These are phyloP conservation scores for Candida tunisiensis DNA, from an alignment of 1,139 yeast genomes.

Conservation along the genomic window DNA sequence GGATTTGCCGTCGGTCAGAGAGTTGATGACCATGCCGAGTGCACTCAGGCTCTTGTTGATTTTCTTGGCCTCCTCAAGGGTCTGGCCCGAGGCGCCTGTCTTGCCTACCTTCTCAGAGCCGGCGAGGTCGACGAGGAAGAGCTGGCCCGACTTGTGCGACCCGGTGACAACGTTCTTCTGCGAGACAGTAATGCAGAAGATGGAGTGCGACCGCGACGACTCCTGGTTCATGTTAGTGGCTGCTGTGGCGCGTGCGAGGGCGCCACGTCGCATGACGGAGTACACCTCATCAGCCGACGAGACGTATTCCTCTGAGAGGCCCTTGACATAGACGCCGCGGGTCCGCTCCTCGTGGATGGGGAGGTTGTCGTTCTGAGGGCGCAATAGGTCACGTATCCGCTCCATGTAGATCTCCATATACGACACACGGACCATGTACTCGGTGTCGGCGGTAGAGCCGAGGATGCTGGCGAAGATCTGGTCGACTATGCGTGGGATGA, in stretches of 20 bases:
- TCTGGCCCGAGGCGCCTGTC: constrained; percentile 63
- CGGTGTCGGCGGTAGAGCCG: constrained; percentile 34
- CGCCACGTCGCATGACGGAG: constrained; percentile 38
- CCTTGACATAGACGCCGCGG: constrained; percentile 53
- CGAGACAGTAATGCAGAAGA: constrained; percentile 47
- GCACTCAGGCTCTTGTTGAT: constrained; percentile 67
- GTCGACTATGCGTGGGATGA: constrained; percentile 60
- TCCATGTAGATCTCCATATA: constrained; percentile 80
- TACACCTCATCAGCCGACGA: constrained; percentile 42
- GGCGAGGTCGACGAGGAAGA: constrained; percentile 73
- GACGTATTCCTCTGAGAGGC: constrained; percentile 46
- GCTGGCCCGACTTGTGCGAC: constrained; percentile 42
- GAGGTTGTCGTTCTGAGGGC: constrained; percentile 22
- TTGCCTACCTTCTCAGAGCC: constrained; percentile 81
- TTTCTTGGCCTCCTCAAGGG: constrained; percentile 70
- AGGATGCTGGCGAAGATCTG: constrained; percentile 43
- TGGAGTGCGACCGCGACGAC: constrained; percentile 72
- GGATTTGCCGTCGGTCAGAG: constrained; percentile 53
- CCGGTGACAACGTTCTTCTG: constrained; percentile 44
- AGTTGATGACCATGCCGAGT: constrained; percentile 66
- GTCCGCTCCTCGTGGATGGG: constrained; percentile 50
- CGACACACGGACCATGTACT: constrained; percentile 53
- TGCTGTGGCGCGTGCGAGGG: constrained; percentile 36
- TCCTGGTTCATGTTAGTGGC: constrained; percentile 61
- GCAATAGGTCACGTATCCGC: constrained; percentile 45